Base-by-base conservation (phyloP, 2,329 filamentous ascomycete species). In the Thelonectria olida region DNA sequence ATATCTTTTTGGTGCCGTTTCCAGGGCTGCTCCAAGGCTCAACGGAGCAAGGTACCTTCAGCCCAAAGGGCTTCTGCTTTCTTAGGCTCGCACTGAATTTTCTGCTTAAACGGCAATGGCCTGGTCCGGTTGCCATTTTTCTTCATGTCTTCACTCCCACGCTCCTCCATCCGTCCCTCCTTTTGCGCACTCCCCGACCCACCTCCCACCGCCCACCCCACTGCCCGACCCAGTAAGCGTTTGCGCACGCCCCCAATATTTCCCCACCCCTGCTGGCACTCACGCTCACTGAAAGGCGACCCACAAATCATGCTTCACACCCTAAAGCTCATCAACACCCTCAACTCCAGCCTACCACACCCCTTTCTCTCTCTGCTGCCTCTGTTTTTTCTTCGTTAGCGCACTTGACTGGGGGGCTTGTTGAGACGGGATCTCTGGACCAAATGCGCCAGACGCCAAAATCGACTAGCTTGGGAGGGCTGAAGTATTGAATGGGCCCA, bases 381-480 rank as follows among this genome's bases (percentile, higher is more conserved):
- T 12, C 13, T 12, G 10, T 12, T 31, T 60, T 52, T 15, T 58
- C 63, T 61, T 63, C 48, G 56, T 58, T 69, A 69, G 67, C 59
- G 67, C 54, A 51, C 58, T 23, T 57, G 54, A 41, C 51, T 54
- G 64, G 55, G 65, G 57, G 58, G 41, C 50, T 56, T 66, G 58
- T 68, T 73, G 61, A 66, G 67, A 72, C 74, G 67, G 73, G 72
- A 74, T 73, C 66, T 70, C 66, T 68, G 64, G 68, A 67, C 66
- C 64, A 17, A 65, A 56, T 53, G 54, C 62, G 45, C 61, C 65
- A 70, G 44, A 38, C 68, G 67, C 68, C 63, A 72, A 68, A 23
- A 67, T 59, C 62, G 70, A 69, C 74, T 78, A 78, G 75, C 73
- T 75, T 63, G 67, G 74, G 70, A 78, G 74, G 76, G 76, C 76